Evolutionary conservation across 495 filamentous ascomycete species (phyloP), one percentile per base, ranked within the genome.

Genomic region (Annulohypoxylon moriforme): DNA sequence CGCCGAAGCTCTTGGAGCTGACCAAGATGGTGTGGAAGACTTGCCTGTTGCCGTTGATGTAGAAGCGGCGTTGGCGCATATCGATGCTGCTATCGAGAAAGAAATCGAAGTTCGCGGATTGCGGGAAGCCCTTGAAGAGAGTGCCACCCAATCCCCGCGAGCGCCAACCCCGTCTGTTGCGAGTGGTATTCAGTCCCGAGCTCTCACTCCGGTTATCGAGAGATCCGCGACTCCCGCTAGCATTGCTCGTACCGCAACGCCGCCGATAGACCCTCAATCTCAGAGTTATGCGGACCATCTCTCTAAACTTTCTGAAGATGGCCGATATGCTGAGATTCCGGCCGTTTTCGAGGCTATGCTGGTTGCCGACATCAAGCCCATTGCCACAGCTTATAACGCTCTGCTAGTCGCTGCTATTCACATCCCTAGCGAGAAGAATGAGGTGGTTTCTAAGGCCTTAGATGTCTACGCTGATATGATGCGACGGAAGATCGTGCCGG

Each of bases 391-490:
- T 16, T 99, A 98, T 84, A 97, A 98, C 80, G 92, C 92, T 36
- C 84, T 98, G 44, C 83, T 99, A 42, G 85, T 89, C 71, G 93
- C 96, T 27, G 94, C 93, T 22, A 89, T 96, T 65, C 83, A 91
- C 66, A 85, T 97, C 20, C 87, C 91, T 0, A 83, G 83, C 5
- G 88, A 92, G 74, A 89, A 89, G 76, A 88, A 90, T 55, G 92
- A 94, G 80, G 86, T 94, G 9, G 90, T 97, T 24, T 89, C 92
- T 50, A 97, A 97, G 81, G 94, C 93, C 5, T 87, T 98, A 53
- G 94, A 94, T 85, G 91, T 98, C 64, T 98, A 98, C 82, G 91
- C 93, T 44, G 93, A 98, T 78, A 97, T 99, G 95, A 90, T 97
- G 71, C 87, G 91, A 67, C 91, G 94, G 52, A 91, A 90, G 73